phyloP scores from a whole-genome alignment of 768 basidiomycete genomes.

The Crucibulum laeve region DNA sequence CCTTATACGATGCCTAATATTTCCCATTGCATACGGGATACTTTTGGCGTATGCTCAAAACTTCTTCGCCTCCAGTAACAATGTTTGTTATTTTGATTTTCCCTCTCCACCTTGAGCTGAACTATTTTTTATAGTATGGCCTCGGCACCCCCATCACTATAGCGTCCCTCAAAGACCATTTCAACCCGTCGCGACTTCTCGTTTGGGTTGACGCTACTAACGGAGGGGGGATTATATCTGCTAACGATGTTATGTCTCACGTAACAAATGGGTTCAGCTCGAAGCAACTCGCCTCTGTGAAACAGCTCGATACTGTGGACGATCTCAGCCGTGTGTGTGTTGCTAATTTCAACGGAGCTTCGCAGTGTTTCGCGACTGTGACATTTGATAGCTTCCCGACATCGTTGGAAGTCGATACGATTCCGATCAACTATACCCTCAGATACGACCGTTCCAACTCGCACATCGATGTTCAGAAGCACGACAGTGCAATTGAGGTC shows the following conservation, averaged over 20 bases:
- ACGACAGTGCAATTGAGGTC: slow-evolving; percentile 48
- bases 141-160: background rate
- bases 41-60: slow-evolving; percentile 51
- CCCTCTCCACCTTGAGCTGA: slow-evolving; percentile 12
- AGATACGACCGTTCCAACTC: slow-evolving; percentile 48
- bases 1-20: slow-evolving; percentile 43
- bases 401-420: slow-evolving; percentile 13
- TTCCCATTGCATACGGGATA: slow-evolving; percentile 51
- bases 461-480: slow-evolving; percentile 49
- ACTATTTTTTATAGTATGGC: background rate
- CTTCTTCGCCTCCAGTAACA: slow-evolving; percentile 41
- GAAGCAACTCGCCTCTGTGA: slow-evolving; percentile 33
- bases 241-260: slow-evolving; percentile 42
- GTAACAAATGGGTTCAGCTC: slow-evolving; percentile 37
- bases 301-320: slow-evolving; percentile 29
- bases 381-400: slow-evolving; percentile 42
- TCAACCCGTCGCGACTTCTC: slow-evolving; percentile 38
- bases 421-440: slow-evolving; percentile 48
- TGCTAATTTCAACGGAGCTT: slow-evolving; percentile 52
- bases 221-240: slow-evolving; percentile 35
- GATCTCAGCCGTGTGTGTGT: slow-evolving; percentile 44
- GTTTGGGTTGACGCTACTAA: slow-evolving; percentile 56
- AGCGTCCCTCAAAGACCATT: slow-evolving; percentile 26
- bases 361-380: slow-evolving; percentile 52
- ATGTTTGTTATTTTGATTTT: slow-evolving; percentile 27